A percentile compares a stretch with the other conserved stretches of the same genome.
phyloP scores from a whole-genome alignment of 805 yeast species.

The Candida insectorum region DNA sequence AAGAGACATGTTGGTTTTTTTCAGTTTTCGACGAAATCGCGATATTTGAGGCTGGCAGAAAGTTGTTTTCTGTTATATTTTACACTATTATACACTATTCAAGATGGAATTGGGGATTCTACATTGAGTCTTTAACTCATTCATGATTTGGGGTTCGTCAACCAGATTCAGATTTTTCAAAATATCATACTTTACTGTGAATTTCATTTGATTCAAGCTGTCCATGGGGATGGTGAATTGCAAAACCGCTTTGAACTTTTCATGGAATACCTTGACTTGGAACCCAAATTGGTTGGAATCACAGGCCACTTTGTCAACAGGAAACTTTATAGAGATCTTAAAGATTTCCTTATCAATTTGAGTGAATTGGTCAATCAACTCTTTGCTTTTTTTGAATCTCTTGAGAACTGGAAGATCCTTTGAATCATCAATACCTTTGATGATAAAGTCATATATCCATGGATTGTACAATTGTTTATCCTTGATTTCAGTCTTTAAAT shows the following conservation, averaged over 20 bases:
- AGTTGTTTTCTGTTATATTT: background rate
- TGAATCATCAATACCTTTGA: slow-evolving; percentile 1
- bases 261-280: slow-evolving; percentile 1
- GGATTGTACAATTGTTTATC: slow-evolving; percentile 10
- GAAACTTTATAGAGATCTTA: slow-evolving; percentile 26
- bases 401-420: slow-evolving; percentile 10
- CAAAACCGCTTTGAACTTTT: slow-evolving; percentile 2
- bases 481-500: slow-evolving; percentile 2
- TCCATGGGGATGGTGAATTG: slow-evolving; percentile 1
- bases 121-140: slow-evolving; percentile 5
- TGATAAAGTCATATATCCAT: slow-evolving; percentile 8
- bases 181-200: no score
- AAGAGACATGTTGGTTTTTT: slow-evolving; percentile 4
- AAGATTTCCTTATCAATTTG: slow-evolving; percentile 27
- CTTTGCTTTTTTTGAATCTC: slow-evolving; percentile 15
- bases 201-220: no score
- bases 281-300: slow-evolving; percentile 2
- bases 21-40: slow-evolving; percentile 9
- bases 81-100: slow-evolving; percentile 1
- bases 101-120: slow-evolving; percentile 9
- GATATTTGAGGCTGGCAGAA: slow-evolving; percentile 1
- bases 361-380: slow-evolving; percentile 16
- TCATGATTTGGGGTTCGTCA: background rate
- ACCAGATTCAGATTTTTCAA: background rate
- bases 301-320: slow-evolving; percentile 12